These are phyloP conservation scores for Diaporthe longicolla DNA, from an alignment of 2,329 filamentous ascomycete species.

Conservation along the genomic window DNA sequence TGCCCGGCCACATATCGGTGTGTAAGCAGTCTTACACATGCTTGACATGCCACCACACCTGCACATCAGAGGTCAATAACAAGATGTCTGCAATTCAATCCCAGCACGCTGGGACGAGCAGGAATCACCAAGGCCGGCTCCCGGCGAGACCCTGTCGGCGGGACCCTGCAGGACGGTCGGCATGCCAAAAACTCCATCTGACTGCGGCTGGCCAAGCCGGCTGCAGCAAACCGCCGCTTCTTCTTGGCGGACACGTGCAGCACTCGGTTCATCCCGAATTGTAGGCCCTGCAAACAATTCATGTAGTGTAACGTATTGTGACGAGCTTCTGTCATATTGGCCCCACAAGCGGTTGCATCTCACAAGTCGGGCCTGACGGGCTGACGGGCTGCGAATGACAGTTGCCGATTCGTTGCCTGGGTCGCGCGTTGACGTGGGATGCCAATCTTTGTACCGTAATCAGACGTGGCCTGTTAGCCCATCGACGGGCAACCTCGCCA, in stretches of 20 bases:
- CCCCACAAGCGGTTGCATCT: conserved; percentile 47
- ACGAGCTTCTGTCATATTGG: neutral
- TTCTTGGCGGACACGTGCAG: conserved; percentile 28
- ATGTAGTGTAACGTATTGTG: neutral
- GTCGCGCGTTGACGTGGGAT: neutral
- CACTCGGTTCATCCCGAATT: conserved; percentile 10
- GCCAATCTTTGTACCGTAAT: conserved; percentile 6
- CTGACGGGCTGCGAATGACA: neutral
- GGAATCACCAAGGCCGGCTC: neutral
- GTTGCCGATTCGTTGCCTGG: neutral
- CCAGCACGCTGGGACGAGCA: conserved; percentile 2
- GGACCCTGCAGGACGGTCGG: conserved; percentile 6
- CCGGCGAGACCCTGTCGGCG: conserved; percentile 10
- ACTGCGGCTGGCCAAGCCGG: neutral
- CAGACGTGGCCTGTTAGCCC: neutral
- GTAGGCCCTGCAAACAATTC: conserved; percentile 2
- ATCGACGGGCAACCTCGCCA: neutral
- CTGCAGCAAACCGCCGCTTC: conserved; percentile 26
- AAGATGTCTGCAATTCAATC: neutral
- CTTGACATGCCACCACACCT: neutral
- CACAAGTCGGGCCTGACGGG: neutral
- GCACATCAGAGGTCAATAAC: conserved; percentile 16
- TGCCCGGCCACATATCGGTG: conserved; percentile 20
- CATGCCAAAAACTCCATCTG: neutral
- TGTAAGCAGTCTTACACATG: conserved; percentile 34